Base-by-base conservation (phyloP, 31 red algal genomes). In the Endocladia muricata region DNA sequence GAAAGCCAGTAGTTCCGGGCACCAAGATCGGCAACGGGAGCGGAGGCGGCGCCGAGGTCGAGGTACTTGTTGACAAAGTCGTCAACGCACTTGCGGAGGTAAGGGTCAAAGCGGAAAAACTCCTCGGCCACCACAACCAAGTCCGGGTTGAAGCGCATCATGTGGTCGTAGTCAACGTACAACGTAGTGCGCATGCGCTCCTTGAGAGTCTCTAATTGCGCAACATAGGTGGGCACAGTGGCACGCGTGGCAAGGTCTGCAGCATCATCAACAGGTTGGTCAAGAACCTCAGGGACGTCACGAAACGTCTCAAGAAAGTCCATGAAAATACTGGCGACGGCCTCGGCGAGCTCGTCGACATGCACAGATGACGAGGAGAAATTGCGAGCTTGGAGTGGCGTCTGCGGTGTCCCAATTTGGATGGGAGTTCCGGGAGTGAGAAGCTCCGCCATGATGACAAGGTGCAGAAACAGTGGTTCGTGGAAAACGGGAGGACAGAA, bases 81-180 rank as follows among this genome's bases (percentile, higher is more conserved):
- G 7, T 41, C 78, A 15, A 89, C 76, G 35, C 72, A 69, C 44
- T 77, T 40, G n/a, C 92, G 81, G 28, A 98, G 76, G 48, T 79
- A 78, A 5, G 91, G 91, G 77, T 98, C 96, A 63, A 94, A 94
- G 25, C 96, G 83, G 62, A 94, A 98, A 73, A 85, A 98, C 32
- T 89, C 88, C 74, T 91, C 91, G 4, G 90, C 76, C 30, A 87
- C 70, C 35, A 88, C 89, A 44, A 85, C 92, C 26, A 98, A 77
- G 39, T 94, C 92, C 15, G 77, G 70, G 44, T 91, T 84, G 42
- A 82, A 94, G 3, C 47, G 66, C 43, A 88, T 78, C 65, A 98
- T 83, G 48, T 98, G 96, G 1, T 69, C 68, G 57, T 85, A 94
- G 56, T 98, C 91, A 32, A 98, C 85, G 41, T 94, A 94, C 4